Evolutionary conservation across 129 eudicot genomes (phyloP).

Genomic region (Gnaphalium uliginosum): DNA sequence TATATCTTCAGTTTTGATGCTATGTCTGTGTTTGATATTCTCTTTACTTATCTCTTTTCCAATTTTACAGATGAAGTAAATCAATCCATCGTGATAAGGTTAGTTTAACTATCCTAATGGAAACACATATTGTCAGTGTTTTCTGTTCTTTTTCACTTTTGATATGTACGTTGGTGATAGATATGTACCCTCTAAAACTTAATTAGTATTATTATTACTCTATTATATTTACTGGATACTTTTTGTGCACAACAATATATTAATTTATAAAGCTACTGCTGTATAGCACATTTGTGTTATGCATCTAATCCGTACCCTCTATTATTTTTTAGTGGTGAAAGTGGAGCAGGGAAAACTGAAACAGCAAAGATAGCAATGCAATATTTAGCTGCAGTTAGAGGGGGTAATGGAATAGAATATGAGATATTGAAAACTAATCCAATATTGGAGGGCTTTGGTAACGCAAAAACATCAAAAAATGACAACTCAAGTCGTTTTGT

Average conservation of each 20-base stretch:
- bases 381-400: constrained; percentile 93
- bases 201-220: too few relatives aligned
- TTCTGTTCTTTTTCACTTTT: background rate
- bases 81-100: constrained; percentile 92
- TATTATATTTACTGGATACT: background rate
- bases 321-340: constrained; percentile 68
- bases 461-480: constrained; percentile 82
- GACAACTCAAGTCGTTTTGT: constrained; percentile 95
- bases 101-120: constrained; percentile 25
- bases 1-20: background rate
- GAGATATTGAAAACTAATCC: constrained; percentile 84
- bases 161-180: background rate
- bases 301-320: constrained; percentile 23
- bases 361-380: constrained; percentile 97
- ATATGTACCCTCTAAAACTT: background rate
- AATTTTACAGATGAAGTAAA: constrained; percentile 76
- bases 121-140: constrained; percentile 3
- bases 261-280: constrained; percentile 10
- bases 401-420: constrained; percentile 88
- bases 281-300: background rate
- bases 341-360: constrained; percentile 96
- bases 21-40: background rate
- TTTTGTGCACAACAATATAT: background rate
- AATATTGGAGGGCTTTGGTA: constrained; percentile 87
- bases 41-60: constrained; percentile 6